Percentiles rank a stretch among this genome's conserved stretches.
Evolutionary conservation across 2,329 filamentous ascomycete species (phyloP).

Genomic region (Aspergillus sp.): DNA sequence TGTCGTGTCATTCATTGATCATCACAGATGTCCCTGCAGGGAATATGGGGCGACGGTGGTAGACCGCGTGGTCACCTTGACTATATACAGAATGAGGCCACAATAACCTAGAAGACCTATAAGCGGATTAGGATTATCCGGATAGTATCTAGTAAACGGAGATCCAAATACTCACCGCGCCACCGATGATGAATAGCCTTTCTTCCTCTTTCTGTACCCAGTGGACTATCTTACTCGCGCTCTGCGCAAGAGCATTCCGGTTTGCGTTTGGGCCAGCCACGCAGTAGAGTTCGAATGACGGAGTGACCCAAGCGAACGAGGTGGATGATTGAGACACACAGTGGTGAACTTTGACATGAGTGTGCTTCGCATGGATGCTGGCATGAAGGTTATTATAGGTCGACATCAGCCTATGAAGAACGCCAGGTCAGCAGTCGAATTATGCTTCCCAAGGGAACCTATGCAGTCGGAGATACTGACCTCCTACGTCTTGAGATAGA

Average conservation of each 20-base stretch:
- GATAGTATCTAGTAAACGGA: no score
- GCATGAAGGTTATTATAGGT: conserved; percentile 84
- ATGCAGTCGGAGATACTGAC: conserved; percentile 29
- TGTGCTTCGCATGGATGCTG: conserved; percentile 77
- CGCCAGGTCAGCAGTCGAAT: conserved; percentile 1
- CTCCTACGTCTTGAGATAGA: conserved; percentile 61
- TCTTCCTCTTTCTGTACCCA: conserved; percentile 94
- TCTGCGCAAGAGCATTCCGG: conserved; percentile 69
- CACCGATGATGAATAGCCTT: conserved; percentile 91
- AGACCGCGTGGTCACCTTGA: no score
- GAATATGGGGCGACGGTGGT: no score
- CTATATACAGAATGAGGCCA: not conserved
- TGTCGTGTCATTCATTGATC: not conserved
- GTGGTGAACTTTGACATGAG: conserved; percentile 83
- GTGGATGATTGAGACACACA: conserved; percentile 71
- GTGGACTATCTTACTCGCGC: conserved; percentile 82
- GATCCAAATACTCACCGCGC: conserved; percentile 62
- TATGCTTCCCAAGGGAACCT: no score
- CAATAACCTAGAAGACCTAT: conserved; percentile 2
- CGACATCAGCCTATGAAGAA: conserved; percentile 61
- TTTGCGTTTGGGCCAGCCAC: conserved; percentile 72
- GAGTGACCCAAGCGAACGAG: conserved; percentile 85
- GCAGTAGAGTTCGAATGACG: conserved; percentile 90
- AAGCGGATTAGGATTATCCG: not conserved
- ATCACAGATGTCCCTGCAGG: no score